Conservation (phyloP, 2,329 filamentous ascomycete species). For the Didymella arachidicola region DNA sequence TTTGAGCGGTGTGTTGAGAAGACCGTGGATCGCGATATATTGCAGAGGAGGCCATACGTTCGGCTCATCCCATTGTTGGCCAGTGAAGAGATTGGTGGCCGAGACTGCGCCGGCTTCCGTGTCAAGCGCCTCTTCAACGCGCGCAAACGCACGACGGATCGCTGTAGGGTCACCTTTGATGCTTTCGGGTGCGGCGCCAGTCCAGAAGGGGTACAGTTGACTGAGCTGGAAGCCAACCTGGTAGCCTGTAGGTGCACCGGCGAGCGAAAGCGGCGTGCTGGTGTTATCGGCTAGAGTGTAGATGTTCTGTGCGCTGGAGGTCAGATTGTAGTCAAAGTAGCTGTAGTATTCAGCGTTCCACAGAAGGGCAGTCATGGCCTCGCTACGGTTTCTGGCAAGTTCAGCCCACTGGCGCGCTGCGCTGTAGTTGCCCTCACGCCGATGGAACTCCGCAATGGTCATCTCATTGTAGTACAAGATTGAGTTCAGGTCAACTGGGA, state of each 20-base stretch:
- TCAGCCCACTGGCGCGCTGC: conserved; percentile 60
- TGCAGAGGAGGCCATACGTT: conserved; percentile 75
- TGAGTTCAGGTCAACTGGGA: conserved; percentile 73
- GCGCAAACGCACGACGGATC: conserved; percentile 62
- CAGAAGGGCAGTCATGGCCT: conserved; percentile 68
- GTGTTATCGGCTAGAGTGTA: conserved; percentile 59
- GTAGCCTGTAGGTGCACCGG: conserved; percentile 60
- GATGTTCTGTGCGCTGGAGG: conserved; percentile 63
- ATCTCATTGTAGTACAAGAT: conserved; percentile 73
- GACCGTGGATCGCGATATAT: conserved; percentile 69
- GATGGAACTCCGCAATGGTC: conserved; percentile 64
- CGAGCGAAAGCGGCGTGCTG: conserved; percentile 46
- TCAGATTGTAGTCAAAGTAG: conserved; percentile 76
- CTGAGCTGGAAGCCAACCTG: conserved; percentile 66
- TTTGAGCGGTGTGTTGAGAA: conserved; percentile 66
- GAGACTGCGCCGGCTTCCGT: conserved; percentile 65
- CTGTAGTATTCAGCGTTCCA: conserved; percentile 69
- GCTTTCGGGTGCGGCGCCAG: conserved; percentile 65
- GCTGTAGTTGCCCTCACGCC: conserved; percentile 59
- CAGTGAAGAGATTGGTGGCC: conserved; percentile 67
- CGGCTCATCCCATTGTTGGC: conserved; percentile 74
- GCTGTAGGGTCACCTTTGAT: conserved; percentile 67
- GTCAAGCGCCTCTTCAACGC: conserved; percentile 63
- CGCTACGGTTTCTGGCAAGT: conserved; percentile 62
- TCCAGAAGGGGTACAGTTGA: conserved; percentile 75